These are phyloP conservation scores for Phialemoniopsis sp. DNA, from an alignment of 2,329 filamentous ascomycete species.

Conservation along the genomic window DNA sequence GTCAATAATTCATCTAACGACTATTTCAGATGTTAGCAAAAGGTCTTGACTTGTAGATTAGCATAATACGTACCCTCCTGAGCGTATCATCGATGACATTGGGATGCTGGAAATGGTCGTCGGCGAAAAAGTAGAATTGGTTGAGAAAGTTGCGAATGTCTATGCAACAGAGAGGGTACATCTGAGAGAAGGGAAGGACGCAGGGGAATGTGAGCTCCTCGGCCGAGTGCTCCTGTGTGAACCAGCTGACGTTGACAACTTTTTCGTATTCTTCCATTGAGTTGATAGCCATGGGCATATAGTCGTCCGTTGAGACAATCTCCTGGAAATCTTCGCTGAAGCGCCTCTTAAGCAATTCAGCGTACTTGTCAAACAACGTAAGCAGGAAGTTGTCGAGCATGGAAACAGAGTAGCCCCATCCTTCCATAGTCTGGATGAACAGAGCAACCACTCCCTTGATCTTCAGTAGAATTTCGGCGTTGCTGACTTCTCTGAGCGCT, in stretches of 20 bases:
- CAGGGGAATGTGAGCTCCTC: slow-evolving; percentile 87
- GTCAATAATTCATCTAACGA: slow-evolving; percentile 93
- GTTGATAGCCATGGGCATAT: slow-evolving; percentile 99
- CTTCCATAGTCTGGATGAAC: slow-evolving; percentile 98
- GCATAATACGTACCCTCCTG: slow-evolving; percentile 54
- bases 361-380: slow-evolving; percentile 90
- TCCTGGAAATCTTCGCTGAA: slow-evolving; percentile 97
- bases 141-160: slow-evolving; percentile 97
- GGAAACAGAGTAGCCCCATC: slow-evolving; percentile 83
- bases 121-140: slow-evolving; percentile 96
- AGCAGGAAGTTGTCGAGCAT: slow-evolving; percentile 81
- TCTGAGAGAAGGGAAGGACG: slow-evolving; percentile 95
- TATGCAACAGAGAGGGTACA: slow-evolving; percentile 98
- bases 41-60: background rate
- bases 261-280: slow-evolving; percentile 90
- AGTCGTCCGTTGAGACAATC: slow-evolving; percentile 88
- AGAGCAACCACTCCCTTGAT: slow-evolving; percentile 90
- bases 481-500: slow-evolving; percentile 73
- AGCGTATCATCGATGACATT: slow-evolving; percentile 88
- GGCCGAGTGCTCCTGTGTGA: slow-evolving; percentile 73
- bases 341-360: slow-evolving; percentile 80
- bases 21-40: slow-evolving; percentile 30
- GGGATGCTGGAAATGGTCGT: slow-evolving; percentile 91
- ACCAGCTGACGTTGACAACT: slow-evolving; percentile 95
- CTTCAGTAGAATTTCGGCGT: slow-evolving; percentile 86